Evolutionary conservation across 352 stramenopile genomes (phyloP), one percentile per base, ranked within the genome.

Genomic region (Globisporangium orthogonon): DNA sequence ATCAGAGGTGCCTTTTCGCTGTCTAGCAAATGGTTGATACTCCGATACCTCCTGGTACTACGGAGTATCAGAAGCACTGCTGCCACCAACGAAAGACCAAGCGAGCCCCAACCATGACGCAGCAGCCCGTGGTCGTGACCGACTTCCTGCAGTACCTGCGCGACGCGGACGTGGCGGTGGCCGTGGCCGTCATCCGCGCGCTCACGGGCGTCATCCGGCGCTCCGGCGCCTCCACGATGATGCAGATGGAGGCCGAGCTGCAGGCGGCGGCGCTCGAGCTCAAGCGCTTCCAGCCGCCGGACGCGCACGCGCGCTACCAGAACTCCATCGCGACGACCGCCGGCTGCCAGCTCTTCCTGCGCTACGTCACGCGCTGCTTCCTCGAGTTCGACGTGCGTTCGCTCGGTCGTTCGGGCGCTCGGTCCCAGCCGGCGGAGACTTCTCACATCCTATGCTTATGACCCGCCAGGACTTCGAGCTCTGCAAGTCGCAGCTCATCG

Each of bases 161-260:
- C 54, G 83, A 92, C 67, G 58, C 79, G 17, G 83, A 92, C 56
- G 81, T 89, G 60, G 90, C 94, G 7, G 84, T 97, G 41, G 91
- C 94, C 2, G 91, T 98, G 46, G 91, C 89, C 10, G 94, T 95
- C 50, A 98, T 98, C 71, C 96, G 97, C 66, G 88, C 87, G 6
- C 70, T 98, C 23, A 91, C 96, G 37, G 84, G 87, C 50, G 91
- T 98, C 15, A 97, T 98, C 52, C 66, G 89, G 60, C 84, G 86
- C 61, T 93, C 80, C 55, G 80, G 86, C 49, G 89, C 89, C n/a
- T 92, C 83, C 56, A 98, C 94, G 29, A 98, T 98, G 94, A 97
- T 98, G 91, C 89, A 95, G 58, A 87, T 98, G 49, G 89, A 98
- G 65, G 79, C 87, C 31, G 94, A 98, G 66, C 66, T 98, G 41